Evolutionary conservation across 2,329 filamentous ascomycete species (phyloP), one percentile per base, ranked within the genome.

Genomic region (Hawksworthiomyces lignivorus): DNA sequence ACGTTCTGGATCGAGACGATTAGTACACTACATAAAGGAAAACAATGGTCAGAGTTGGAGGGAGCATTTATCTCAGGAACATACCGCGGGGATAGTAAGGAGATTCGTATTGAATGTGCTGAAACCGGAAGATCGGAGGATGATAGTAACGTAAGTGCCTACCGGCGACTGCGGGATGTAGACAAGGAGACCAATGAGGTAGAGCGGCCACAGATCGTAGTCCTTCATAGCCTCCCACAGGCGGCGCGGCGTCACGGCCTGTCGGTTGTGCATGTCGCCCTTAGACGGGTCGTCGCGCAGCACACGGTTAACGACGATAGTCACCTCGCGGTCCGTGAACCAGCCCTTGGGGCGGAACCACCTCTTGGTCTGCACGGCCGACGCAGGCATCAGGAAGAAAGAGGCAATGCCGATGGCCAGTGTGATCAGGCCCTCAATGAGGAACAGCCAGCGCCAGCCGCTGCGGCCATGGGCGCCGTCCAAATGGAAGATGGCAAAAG

Each of bases 291-390:
- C 76, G 34, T 81, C 76, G 3, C 76, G 68, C 10, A 65, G 52
- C 3, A 66, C 54, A 1, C 78, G 64, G 44, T 78, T 80, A n/a
- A 78, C 73, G 15, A 79, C 64, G 41, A 80, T 79, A 20, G 61
- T 59, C 45, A 75, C 68, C 50, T 78, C 73, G 7, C 67, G 53
- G 34, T 41, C 26, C 0, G 55, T 70, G 57, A 78, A 78, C 75
- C 75, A 79, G 5, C 70, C 65, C 26, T 67, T 65, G 1, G 57
- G 55, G 7, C 56, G 59, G 44, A 67, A 65, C 62, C 64, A 68
- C 28, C 59, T 61, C 39, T 62, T 62, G 0, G 67, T 70, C 45
- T 69, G 63, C 0, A 61, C 59, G 9, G 58, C 57, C 0, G 57
- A 60, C 2, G 60, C 55, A 7, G 70, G 69, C 62, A 76, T 69